A percentile compares a stretch with the other conserved stretches of the same genome.
These are phyloP conservation scores for Striga hermonthica DNA, from an alignment of 305 asterid genomes.

Conservation along the genomic window DNA sequence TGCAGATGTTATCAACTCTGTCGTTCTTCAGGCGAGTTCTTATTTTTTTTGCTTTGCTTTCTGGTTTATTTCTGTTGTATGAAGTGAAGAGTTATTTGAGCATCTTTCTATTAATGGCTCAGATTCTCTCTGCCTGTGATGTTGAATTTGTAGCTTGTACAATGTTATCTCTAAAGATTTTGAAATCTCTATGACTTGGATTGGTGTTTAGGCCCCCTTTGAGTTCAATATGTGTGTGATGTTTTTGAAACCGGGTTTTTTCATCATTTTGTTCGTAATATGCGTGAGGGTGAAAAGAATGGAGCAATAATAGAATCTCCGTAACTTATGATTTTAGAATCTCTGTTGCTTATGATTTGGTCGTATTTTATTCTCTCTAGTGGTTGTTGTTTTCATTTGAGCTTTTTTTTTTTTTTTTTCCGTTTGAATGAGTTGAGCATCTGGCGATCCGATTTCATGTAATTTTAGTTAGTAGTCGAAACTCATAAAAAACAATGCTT, in stretches of 20 bases:
- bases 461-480: constrained; percentile 14
- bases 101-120: too few relatives aligned
- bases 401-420: not conserved
- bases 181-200: too few relatives aligned
- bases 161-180: too few relatives aligned
- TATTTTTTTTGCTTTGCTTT: not conserved
- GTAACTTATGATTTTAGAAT: too few relatives aligned
- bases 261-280: not conserved
- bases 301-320: not conserved
- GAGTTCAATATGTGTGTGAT: not conserved
- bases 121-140: too few relatives aligned
- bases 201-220: too few relatives aligned
- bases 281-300: not conserved
- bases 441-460: not conserved
- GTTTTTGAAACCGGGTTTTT: not conserved
- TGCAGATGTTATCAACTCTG: constrained; percentile 84
- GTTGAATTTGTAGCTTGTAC: too few relatives aligned
- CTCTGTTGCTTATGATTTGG: not conserved
- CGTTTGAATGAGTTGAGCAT: constrained; percentile 14
- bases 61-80: constrained; percentile 9
- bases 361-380: not conserved
- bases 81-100: not conserved
- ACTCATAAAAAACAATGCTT: constrained; percentile 2
- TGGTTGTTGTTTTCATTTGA: constrained; percentile 6
- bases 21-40: constrained; percentile 84